A percentile compares a stretch with the other conserved stretches of the same genome.
phyloP scores from a whole-genome alignment of 768 basidiomycete species.

The Amanita rimosa region DNA sequence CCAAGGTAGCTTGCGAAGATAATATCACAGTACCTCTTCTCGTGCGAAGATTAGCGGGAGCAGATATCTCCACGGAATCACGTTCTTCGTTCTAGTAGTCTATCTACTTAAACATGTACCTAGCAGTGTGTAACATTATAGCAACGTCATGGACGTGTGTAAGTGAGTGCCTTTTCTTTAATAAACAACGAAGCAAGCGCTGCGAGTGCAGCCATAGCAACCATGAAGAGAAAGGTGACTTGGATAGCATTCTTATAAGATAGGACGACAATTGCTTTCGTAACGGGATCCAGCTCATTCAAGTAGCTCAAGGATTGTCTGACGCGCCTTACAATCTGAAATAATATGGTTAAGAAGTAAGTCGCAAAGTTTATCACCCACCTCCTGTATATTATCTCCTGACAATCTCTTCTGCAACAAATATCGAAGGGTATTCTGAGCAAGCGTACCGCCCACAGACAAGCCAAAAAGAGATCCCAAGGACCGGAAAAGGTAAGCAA shows the following conservation, averaged over 20 bases:
- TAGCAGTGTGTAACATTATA: too few species aligned
- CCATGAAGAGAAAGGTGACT: slow-evolving; percentile 35
- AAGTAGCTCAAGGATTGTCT: slow-evolving; percentile 39
- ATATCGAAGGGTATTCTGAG: slow-evolving; percentile 37
- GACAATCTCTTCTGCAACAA: slow-evolving; percentile 29
- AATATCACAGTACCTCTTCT: too few species aligned
- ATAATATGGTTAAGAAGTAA: background rate
- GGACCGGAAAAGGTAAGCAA: slow-evolving; percentile 58
- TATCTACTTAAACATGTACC: too few species aligned
- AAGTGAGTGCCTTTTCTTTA: slow-evolving; percentile 31
- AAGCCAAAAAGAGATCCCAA: slow-evolving; percentile 47
- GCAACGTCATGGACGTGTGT: slow-evolving; percentile 1
- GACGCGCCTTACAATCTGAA: slow-evolving; percentile 35
- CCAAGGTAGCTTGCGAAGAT: too few species aligned
- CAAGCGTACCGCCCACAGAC: slow-evolving; percentile 44
- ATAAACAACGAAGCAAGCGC: slow-evolving; percentile 38
- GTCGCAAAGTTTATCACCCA: slow-evolving; percentile 14
- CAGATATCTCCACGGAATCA: too few species aligned
- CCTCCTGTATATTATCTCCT: slow-evolving; percentile 40
- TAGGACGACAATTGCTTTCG: slow-evolving; percentile 22
- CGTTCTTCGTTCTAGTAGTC: too few species aligned
- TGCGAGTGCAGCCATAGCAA: slow-evolving; percentile 26
- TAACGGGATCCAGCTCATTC: slow-evolving; percentile 27
- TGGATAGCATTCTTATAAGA: slow-evolving; percentile 37
- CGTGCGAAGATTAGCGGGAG: too few species aligned